Evolutionary conservation across 805 yeast genomes (phyloP).

Genomic region (Cephaloascus albidus): DNA sequence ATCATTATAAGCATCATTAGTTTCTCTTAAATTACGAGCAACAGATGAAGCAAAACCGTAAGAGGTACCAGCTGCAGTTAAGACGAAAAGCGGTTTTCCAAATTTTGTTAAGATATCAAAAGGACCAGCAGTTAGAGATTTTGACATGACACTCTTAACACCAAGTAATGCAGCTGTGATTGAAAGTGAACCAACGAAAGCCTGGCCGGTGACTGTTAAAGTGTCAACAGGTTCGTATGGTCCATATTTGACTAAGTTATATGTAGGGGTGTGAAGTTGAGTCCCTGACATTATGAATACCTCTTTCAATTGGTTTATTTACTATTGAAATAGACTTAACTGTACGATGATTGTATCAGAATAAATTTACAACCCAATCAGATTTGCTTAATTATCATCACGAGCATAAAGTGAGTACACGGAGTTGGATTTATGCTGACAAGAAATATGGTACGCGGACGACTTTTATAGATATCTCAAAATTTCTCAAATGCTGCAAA

Average conservation of each 20-base stretch:
- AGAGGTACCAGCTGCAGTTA: slow-evolving; percentile 43
- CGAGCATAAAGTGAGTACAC: too few relatives aligned
- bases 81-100: slow-evolving; percentile 22
- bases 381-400: background rate
- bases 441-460: too few relatives aligned
- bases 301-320: too few relatives aligned
- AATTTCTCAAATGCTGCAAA: too few relatives aligned
- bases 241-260: slow-evolving; percentile 23
- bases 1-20: slow-evolving; percentile 53
- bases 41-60: slow-evolving; percentile 33
- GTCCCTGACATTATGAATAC: background rate
- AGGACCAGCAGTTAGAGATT: slow-evolving; percentile 28
- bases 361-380: background rate
- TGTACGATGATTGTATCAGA: too few relatives aligned
- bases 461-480: too few relatives aligned
- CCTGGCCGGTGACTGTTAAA: slow-evolving; percentile 34
- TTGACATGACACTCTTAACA: slow-evolving; percentile 33
- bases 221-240: slow-evolving; percentile 49
- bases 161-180: slow-evolving; percentile 42
- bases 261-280: slow-evolving; percentile 1
- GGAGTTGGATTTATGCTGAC: too few relatives aligned
- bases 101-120: slow-evolving; percentile 16
- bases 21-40: slow-evolving; percentile 50
- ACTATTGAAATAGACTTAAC: too few relatives aligned
- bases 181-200: slow-evolving; percentile 33